Evolutionary conservation across 2,329 filamentous ascomycete genomes (phyloP).

Genomic region (Epichloe gansuensis): DNA sequence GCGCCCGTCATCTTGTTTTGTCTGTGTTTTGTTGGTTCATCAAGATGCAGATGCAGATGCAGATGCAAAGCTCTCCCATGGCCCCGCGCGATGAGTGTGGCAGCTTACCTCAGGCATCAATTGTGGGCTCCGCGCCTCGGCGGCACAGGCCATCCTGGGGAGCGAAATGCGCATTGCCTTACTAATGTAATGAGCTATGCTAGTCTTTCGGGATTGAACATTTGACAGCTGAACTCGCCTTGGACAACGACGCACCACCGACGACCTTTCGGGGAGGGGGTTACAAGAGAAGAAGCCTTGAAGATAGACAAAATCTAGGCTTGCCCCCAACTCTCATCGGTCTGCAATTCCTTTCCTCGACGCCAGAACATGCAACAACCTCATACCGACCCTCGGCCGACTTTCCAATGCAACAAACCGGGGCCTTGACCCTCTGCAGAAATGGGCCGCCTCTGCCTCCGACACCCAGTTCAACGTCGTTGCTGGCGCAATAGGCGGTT

Average conservation of each 20-base stretch:
- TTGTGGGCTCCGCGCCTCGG: too few relatives aligned
- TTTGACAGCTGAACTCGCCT: not conserved
- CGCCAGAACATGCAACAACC: conserved; percentile 25
- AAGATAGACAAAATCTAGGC: not conserved
- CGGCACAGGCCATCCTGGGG: too few relatives aligned
- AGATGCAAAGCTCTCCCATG: too few relatives aligned
- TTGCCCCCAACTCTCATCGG: not conserved
- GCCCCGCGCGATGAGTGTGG: too few relatives aligned
- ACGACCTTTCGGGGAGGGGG: conserved; percentile 4
- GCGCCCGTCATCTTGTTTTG: too few relatives aligned
- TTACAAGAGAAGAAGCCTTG: not conserved
- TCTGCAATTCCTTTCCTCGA: conserved; percentile 9
- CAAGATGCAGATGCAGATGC: too few relatives aligned
- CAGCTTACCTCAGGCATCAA: too few relatives aligned
- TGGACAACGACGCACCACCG: not conserved
- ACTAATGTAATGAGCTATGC: too few relatives aligned
- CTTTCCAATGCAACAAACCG: conserved; percentile 20
- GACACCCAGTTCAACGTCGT: conserved; percentile 67
- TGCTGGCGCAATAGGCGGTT: conserved; percentile 77
- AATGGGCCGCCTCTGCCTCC: conserved; percentile 43
- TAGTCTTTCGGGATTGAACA: conserved; percentile 1
- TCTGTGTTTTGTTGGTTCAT: too few relatives aligned
- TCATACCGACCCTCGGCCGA: conserved; percentile 21
- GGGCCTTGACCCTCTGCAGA: conserved; percentile 34
- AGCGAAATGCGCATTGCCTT: conserved; percentile 1